Percentiles rank a stretch among this genome's conserved stretches.
Evolutionary conservation across 345 rosid genomes (phyloP).

Genomic region (Dipteronia dyeriana): DNA sequence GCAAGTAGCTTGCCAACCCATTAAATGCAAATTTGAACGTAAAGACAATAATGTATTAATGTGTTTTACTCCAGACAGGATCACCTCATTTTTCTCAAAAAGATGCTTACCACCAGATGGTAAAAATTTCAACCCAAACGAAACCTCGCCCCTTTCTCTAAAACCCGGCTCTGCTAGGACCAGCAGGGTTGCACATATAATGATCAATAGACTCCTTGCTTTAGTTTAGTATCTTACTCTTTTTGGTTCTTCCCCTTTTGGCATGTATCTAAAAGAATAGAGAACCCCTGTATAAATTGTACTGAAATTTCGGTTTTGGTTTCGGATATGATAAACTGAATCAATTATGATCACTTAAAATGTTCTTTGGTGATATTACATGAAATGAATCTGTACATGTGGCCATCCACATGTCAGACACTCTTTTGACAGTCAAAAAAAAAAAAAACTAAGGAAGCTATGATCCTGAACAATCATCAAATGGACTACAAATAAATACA

Average conservation of each 20-base stretch:
- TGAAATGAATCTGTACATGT: neutral
- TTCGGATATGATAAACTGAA: neutral
- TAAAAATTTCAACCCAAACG: conserved; percentile 26
- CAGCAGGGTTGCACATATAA: conserved; percentile 24
- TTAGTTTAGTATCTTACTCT: no score
- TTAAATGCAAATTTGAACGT: neutral
- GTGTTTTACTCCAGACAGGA: conserved; percentile 35
- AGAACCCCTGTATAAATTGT: neutral
- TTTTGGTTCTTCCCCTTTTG: neutral
- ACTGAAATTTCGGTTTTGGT: neutral
- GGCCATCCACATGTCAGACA: neutral
- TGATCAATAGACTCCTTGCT: conserved; percentile 3
- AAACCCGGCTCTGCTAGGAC: conserved; percentile 28
- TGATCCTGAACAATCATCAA: neutral
- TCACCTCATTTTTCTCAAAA: conserved; percentile 75
- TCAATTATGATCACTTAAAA: neutral
- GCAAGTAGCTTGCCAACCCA: neutral
- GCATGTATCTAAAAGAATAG: conserved; percentile 1
- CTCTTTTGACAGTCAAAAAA: neutral
- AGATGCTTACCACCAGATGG: conserved; percentile 90
- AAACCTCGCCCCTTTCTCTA: conserved; percentile 33
- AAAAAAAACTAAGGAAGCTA: neutral
- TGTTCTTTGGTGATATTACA: neutral
- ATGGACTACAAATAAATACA: no score
- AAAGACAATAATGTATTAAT: no score